Percentiles rank a stretch among this genome's conserved stretches.
Evolutionary conservation across 495 filamentous ascomycete genomes (phyloP).

Genomic region (Hyaloscypha variabilis): DNA sequence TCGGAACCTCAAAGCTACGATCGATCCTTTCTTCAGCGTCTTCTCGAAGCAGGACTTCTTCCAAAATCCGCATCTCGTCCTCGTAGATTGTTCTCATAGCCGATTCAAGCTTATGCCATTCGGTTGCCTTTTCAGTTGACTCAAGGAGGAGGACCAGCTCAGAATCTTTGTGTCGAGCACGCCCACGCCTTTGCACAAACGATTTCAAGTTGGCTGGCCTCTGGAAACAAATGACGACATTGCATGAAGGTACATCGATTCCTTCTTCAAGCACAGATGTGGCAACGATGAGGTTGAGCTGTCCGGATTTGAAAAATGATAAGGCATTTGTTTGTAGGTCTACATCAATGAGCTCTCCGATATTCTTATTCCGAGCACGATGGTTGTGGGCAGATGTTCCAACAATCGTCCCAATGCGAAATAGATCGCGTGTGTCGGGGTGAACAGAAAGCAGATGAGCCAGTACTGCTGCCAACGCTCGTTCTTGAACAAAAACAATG

Average conservation of each 20-base stretch:
- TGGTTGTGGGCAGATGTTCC: slow-evolving; percentile 62
- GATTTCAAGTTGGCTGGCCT: slow-evolving; percentile 75
- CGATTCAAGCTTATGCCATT: slow-evolving; percentile 67
- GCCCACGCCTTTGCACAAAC: slow-evolving; percentile 85
- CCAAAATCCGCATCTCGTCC: slow-evolving; percentile 62
- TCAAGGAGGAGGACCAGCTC: slow-evolving; percentile 61
- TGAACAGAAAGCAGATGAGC: slow-evolving; percentile 65
- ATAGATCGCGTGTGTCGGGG: slow-evolving; percentile 56
- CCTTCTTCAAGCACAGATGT: slow-evolving; percentile 92
- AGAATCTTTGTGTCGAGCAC: slow-evolving; percentile 74
- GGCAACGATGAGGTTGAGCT: slow-evolving; percentile 76
- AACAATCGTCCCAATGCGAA: slow-evolving; percentile 67
- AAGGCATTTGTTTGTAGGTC: slow-evolving; percentile 63
- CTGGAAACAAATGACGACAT: slow-evolving; percentile 86
- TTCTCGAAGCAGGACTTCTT: slow-evolving; percentile 53
- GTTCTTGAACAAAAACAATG: slow-evolving; percentile 78
- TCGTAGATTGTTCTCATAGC: slow-evolving; percentile 75
- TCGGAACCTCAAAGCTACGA: slow-evolving; percentile 48
- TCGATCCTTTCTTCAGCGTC: slow-evolving; percentile 49
- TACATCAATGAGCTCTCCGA: slow-evolving; percentile 62
- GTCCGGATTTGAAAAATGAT: slow-evolving; percentile 66
- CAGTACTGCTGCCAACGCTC: slow-evolving; percentile 70
- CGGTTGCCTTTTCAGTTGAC: slow-evolving; percentile 38
- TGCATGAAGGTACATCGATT: slow-evolving; percentile 84
- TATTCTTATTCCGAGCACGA: slow-evolving; percentile 47